A percentile compares a stretch with the other conserved stretches of the same genome.
Evolutionary conservation across 495 filamentous ascomycete species (phyloP).

Genomic region (Lophiostoma macrostomum): DNA sequence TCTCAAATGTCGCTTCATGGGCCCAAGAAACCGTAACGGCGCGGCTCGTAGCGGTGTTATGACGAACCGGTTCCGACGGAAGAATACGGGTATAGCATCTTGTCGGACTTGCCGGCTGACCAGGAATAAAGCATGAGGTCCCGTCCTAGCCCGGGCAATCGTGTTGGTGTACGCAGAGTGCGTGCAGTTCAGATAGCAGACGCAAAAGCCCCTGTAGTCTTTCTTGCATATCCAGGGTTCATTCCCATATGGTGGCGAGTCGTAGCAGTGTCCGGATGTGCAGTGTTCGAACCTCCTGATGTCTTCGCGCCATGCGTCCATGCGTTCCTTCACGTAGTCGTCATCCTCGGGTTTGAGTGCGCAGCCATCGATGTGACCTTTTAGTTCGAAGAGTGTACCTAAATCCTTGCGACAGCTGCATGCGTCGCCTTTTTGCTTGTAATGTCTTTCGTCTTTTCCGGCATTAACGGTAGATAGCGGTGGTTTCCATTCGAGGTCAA

Average conservation of each 20-base stretch:
- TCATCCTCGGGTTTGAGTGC: too few species aligned
- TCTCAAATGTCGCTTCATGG: neutral
- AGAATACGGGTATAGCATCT: conserved; percentile 9
- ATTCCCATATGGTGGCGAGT: neutral
- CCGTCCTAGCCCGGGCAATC: neutral
- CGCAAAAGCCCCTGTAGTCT: neutral
- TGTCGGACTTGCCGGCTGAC: conserved; percentile 5
- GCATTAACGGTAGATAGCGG: too few species aligned
- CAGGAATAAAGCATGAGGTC: neutral
- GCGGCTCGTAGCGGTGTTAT: neutral
- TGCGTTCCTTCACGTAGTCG: too few species aligned
- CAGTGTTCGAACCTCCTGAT: neutral
- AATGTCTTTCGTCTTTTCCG: too few species aligned
- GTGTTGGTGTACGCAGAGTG: neutral
- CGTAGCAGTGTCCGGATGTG: neutral
- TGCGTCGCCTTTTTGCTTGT: neutral
- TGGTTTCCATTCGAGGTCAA: conserved; percentile 6
- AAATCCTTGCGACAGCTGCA: neutral
- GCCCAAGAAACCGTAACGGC: neutral
- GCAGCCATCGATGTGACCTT: too few species aligned
- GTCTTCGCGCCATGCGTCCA: too few species aligned
- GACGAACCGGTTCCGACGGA: neutral
- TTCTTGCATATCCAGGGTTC: neutral
- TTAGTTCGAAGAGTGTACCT: neutral
- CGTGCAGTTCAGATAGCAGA: neutral